Conservation (phyloP, 2,329 filamentous ascomycete genomes). For the Beauveria bassiana region DNA sequence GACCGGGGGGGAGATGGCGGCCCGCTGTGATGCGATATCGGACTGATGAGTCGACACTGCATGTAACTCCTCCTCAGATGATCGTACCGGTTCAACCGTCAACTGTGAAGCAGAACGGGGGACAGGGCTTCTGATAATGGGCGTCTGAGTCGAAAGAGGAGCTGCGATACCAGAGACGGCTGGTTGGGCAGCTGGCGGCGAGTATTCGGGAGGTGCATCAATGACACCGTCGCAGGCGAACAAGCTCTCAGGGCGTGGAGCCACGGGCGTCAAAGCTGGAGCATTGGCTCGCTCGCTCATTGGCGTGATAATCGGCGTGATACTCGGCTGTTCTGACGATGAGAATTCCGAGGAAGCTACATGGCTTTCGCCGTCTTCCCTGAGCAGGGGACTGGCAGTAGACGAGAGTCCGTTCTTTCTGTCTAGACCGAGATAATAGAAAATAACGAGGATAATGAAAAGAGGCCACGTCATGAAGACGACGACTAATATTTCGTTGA, state of each 20-base stretch:
- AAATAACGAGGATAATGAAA: slow-evolving; percentile 18
- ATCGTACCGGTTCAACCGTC: neutral
- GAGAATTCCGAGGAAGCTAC: neutral
- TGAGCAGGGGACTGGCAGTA: slow-evolving; percentile 13
- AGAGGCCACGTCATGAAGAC: slow-evolving; percentile 16
- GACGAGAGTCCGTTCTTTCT: slow-evolving; percentile 22
- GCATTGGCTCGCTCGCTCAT: slow-evolving; percentile 1
- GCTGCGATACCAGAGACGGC: neutral
- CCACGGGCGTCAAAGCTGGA: neutral
- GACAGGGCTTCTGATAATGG: neutral
- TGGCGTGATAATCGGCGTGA: slow-evolving; percentile 3
- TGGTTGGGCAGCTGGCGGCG: neutral
- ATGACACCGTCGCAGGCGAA: slow-evolving; percentile 4
- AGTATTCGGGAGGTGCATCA: slow-evolving; percentile 11
- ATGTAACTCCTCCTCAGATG: neutral
- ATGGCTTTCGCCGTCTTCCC: slow-evolving; percentile 8
- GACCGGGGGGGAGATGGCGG: neutral
- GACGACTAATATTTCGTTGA: slow-evolving; percentile 13
- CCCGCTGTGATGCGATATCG: neutral
- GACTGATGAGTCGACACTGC: neutral
- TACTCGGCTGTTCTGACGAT: neutral
- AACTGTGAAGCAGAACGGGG: neutral
- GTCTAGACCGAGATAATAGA: slow-evolving; percentile 21
- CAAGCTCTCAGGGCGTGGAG: neutral
- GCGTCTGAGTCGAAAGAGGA: neutral